Base-by-base conservation (phyloP, 768 basidiomycete species). In the Agaricus blazei region DNA sequence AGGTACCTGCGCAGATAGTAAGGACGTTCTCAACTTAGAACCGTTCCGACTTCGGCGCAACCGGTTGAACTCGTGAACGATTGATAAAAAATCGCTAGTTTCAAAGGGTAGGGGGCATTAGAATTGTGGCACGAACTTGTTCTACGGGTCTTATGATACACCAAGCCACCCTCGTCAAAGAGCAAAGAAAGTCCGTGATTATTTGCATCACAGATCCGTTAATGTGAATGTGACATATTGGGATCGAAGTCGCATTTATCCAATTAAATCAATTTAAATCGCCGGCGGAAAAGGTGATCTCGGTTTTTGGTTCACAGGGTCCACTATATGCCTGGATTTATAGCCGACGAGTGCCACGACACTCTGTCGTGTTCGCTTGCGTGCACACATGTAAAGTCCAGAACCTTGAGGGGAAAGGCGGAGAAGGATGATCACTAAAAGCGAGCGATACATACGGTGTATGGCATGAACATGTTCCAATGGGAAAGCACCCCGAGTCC, bases 31-130 rank as follows among this genome's bases (percentile, higher is more conserved):
- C 38, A 29, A 24, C 48, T 48, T 34, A 29, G 28, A 23, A 26
- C 54, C 54, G 46, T 15, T 42, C 54, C 54, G 54, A 56, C 41
- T 56, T 26, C 41, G 48, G 48, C 40, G 54, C 48, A 44, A 15
- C n/a, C 24, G 38, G 3, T 9, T 29, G 48, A 14, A 49, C 54
- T 44, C 47, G 31, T 45, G 52, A 45, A 49, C 46, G 52, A 54
- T 54, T 34, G 34, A 34, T 34, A 34, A 34, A 34, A 34, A 19
- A 19, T 19, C 19, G 19, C 34, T 8, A 34, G 3, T 34, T 24
- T 12, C 19, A 37, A 46, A 2, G 29, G 9, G 31, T 34, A 7
- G 51, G 6, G 26, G 23, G 12, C 19, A 34, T 51, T 26, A 23
- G 43, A 52, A 31, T 27, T 9, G 29, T 45, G 29, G 41, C 38